Evolutionary conservation across 2,329 filamentous ascomycete species (phyloP), one percentile per base, ranked within the genome.

Genomic region (Cryphonectria naterciae): DNA sequence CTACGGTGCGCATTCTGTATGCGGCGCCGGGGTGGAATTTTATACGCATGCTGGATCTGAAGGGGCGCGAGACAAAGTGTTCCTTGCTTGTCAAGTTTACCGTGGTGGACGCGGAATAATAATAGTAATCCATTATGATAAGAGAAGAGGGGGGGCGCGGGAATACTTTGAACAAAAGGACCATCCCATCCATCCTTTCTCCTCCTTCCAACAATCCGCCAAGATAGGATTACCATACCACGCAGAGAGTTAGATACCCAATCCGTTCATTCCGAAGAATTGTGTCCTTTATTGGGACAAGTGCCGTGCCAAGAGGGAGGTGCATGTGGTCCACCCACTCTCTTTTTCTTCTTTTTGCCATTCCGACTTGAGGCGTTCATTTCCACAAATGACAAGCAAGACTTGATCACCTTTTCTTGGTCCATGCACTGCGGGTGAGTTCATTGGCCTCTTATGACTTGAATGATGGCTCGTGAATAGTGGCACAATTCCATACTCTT

Each of bases 41-140:
- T 70, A 83, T 92, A 54, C 82, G 88, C 5, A 86, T 92, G 86
- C 75, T 91, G 74, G 89, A 92, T 75, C 79, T 92, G 70, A 88
- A 87, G 77, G 90, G 90, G 0, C 82, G 85, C 43, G 88, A 92
- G 81, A 92, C 90, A 0, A 85, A 81, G 72, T 91, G 89, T 73
- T 86, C 87, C 4, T 70, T 92, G 61, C 80, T 92, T 41, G 85
- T 91, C 7, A 88, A 83, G 75, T 90, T 92, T 77, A 86, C 89
- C 70, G 76, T 91, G 68, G 79, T 80, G 71, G 82, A 89, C 54
- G 70, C 58, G 64, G 65, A 70, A 58, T 68, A 70, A 63, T 62
- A 39, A 11, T 11, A 11, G 10, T 11, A 39, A 39, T 39, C 13
- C 37, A 39, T 11, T 11, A 39, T 39, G 8, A 39, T 11, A 0